Evolutionary conservation across 805 yeast species (phyloP).

Genomic region (Ogataea henricii): DNA sequence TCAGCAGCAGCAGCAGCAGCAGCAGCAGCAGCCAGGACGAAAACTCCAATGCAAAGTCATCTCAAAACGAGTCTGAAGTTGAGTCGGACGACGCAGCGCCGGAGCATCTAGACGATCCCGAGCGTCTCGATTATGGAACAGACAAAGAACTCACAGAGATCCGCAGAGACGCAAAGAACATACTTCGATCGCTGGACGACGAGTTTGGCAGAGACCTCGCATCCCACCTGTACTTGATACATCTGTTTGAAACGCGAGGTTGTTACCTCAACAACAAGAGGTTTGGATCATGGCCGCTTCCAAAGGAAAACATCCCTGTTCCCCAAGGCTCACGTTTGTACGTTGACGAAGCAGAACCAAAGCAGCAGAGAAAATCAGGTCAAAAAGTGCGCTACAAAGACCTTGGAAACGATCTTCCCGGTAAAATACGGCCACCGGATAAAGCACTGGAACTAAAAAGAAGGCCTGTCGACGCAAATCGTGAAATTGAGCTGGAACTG

Average conservation of each 20-base stretch:
- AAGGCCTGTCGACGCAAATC: constrained; percentile 13
- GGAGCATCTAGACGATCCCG: background rate
- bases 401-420: constrained; percentile 9
- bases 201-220: constrained; percentile 58
- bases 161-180: constrained; percentile 19
- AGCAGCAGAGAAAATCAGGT: background rate
- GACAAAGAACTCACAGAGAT: constrained; percentile 10
- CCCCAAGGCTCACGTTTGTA: constrained; percentile 34
- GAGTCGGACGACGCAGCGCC: background rate
- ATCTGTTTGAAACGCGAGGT: constrained; percentile 43
- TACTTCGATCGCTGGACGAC: constrained; percentile 46
- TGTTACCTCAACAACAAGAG: constrained; percentile 38
- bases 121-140: constrained; percentile 1
- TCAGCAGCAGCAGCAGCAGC: background rate
- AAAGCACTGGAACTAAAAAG: constrained; percentile 15
- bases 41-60: background rate
- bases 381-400: constrained; percentile 9
- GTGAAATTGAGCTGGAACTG: constrained; percentile 23
- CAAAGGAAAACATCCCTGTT: constrained; percentile 37
- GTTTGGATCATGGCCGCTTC: constrained; percentile 68
- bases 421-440: constrained; percentile 17
- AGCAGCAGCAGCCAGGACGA: background rate
- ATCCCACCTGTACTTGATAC: constrained; percentile 62
- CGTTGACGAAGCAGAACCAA: constrained; percentile 26
- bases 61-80: background rate